Evolutionary conservation across 176 grass and related monocot genomes (phyloP), one percentile per base, ranked within the genome.

Genomic region (Musa itinerans): DNA sequence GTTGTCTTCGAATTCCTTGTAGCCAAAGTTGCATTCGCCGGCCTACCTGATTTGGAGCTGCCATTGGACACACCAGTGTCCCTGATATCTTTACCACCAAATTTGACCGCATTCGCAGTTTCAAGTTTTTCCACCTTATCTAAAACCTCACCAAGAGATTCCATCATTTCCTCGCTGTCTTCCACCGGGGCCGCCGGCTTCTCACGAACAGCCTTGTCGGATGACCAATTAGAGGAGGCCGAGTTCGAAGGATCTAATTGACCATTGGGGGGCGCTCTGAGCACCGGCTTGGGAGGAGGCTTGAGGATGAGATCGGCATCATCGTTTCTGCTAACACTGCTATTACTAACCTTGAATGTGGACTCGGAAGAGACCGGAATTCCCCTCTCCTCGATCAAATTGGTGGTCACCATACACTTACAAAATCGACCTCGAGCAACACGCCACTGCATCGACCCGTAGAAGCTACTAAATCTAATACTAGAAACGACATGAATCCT

Each of bases 61-160:
- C 75, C 82, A 89, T 76, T 87, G 52, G 83, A 81, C 58, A 63
- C 85, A 15, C 50, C 52, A 87, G 72, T 52, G 54, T 27, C 48
- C 49, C 24, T 77, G 5, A 53, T 56, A 55, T 58, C n/a, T 55
- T 84, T 85, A 11, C 63, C 71, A 65, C 12, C n/a, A 49, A 64
- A 57, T 58, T 78, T 87, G 63, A 72, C 17, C 7, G 78, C 76
- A 71, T 53, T 82, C 16, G 76, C 83, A n/a, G 74, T 78, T 79
- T 98, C 84, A 19, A 98, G 94, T 72, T 91, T 93, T 82, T 90
- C 90, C 16, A 81, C 94, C 82, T 91, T 93, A 66, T 89, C 88
- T 80, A 98, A 80, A 65, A 88, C 90, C 83, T 93, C 90, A 2
- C 92, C 88, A 69, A 98, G 79, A 26, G 90, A 85, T 50, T 87